A percentile compares a stretch with the other conserved stretches of the same genome.
Evolutionary conservation across 768 basidiomycete genomes (phyloP).

Genomic region (Tricholoma matsutake): DNA sequence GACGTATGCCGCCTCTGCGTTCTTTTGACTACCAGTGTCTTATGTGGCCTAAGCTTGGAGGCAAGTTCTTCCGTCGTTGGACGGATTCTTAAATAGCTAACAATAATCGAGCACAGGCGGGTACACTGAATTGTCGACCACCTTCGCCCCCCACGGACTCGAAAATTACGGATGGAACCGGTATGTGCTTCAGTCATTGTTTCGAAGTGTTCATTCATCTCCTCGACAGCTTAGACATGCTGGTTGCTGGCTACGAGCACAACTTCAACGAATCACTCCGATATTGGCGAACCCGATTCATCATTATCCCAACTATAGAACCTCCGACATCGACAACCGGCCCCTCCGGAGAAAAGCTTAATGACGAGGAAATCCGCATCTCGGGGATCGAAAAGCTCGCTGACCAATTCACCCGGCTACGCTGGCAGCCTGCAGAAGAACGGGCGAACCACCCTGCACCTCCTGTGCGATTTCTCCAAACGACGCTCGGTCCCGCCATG

Average conservation of each 20-base stretch:
- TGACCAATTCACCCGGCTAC: slow-evolving; percentile 80
- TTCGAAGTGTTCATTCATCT: background rate
- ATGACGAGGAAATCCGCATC: slow-evolving; percentile 84
- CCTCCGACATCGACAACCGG: slow-evolving; percentile 54
- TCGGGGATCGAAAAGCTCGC: slow-evolving; percentile 90
- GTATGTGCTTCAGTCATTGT: slow-evolving; percentile 33
- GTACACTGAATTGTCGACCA: slow-evolving; percentile 75
- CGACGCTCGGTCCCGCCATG: slow-evolving; percentile 78
- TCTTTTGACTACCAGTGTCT: slow-evolving; percentile 81
- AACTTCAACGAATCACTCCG: slow-evolving; percentile 78
- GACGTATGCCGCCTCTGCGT: slow-evolving; percentile 61
- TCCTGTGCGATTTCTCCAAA: slow-evolving; percentile 76
- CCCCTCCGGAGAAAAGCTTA: slow-evolving; percentile 68
- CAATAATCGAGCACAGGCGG: slow-evolving; percentile 40
- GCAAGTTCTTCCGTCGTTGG: slow-evolving; percentile 18
- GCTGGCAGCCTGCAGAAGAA: slow-evolving; percentile 72
- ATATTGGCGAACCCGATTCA: slow-evolving; percentile 93
- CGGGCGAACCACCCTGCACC: slow-evolving; percentile 43
- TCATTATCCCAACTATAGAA: slow-evolving; percentile 85
- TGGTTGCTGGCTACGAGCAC: slow-evolving; percentile 79
- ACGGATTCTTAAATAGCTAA: background rate
- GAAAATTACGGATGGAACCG: slow-evolving; percentile 88
- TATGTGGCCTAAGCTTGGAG: slow-evolving; percentile 91
- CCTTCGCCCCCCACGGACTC: slow-evolving; percentile 73
- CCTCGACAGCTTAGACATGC: slow-evolving; percentile 68